Conservation (phyloP, 2,329 filamentous ascomycete species). For the Macrophomina tecta region DNA sequence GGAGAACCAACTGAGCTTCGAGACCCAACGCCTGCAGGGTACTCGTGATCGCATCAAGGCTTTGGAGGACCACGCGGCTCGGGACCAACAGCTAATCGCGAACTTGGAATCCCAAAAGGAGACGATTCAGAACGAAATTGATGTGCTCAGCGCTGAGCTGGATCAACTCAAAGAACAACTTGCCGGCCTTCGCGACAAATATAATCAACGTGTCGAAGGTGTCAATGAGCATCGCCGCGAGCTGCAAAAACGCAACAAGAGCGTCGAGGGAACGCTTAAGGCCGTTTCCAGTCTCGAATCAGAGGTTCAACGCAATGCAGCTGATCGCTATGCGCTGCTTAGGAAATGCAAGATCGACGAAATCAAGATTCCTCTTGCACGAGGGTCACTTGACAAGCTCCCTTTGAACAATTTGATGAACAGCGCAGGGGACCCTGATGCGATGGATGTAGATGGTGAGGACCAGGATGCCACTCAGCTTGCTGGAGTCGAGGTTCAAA, state of each 20-base stretch:
- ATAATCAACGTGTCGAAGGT: constrained; percentile 72
- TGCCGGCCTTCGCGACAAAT: constrained; percentile 70
- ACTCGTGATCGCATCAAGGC: constrained; percentile 72
- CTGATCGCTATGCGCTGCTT: constrained; percentile 81
- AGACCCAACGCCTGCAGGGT: constrained; percentile 74
- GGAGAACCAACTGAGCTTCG: constrained; percentile 66
- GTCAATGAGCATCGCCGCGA: constrained; percentile 80
- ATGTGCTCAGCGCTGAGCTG: constrained; percentile 75
- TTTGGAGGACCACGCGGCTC: constrained; percentile 70
- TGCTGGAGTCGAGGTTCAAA: constrained; percentile 68
- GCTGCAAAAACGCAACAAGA: constrained; percentile 81
- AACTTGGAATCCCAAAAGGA: constrained; percentile 75
- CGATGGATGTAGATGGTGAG: constrained; percentile 90
- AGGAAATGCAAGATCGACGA: constrained; percentile 93
- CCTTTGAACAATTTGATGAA: constrained; percentile 83
- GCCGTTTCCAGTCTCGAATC: constrained; percentile 81
- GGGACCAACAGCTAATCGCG: constrained; percentile 71
- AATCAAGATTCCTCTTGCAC: constrained; percentile 79
- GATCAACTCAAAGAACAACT: constrained; percentile 76
- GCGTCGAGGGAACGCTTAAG: constrained; percentile 77
- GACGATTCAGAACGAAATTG: constrained; percentile 74
- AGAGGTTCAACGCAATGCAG: constrained; percentile 83
- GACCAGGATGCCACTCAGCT: constrained; percentile 60
- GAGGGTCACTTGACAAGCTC: constrained; percentile 80
- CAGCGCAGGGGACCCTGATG: constrained; percentile 70